A percentile compares a stretch with the other conserved stretches of the same genome.
Evolutionary conservation across 2,329 filamentous ascomycete species (phyloP).

Genomic region (Bimuria novae-zelandiae): DNA sequence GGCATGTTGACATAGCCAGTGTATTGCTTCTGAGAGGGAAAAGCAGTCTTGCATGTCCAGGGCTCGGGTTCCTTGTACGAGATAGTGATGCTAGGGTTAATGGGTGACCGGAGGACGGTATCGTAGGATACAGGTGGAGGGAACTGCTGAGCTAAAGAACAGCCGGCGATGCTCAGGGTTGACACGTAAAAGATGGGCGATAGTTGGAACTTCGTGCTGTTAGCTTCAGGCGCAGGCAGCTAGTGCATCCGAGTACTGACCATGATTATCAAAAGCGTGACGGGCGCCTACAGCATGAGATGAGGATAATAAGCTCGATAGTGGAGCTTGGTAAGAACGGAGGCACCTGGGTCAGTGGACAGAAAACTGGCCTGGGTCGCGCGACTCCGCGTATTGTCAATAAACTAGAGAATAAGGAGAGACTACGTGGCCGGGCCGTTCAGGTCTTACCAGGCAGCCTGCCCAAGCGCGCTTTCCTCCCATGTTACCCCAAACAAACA

Average conservation of each 20-base stretch:
- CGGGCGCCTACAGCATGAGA: slow-evolving; percentile 18
- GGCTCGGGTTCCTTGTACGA: slow-evolving; percentile 66
- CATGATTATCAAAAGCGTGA: slow-evolving; percentile 15
- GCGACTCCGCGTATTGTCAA: slow-evolving; percentile 6
- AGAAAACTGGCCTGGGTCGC: slow-evolving; percentile 1
- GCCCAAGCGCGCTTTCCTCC: not conserved
- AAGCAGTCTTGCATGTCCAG: slow-evolving; percentile 68
- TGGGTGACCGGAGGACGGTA: slow-evolving; percentile 64
- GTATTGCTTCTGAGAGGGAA: slow-evolving; percentile 69
- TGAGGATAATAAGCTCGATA: slow-evolving; percentile 17
- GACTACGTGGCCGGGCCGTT: not conserved
- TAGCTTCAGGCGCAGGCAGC: not conserved
- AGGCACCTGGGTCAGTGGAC: slow-evolving; percentile 6
- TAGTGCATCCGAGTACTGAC: slow-evolving; percentile 5
- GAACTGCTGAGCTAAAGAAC: slow-evolving; percentile 47
- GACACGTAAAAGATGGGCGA: slow-evolving; percentile 24
- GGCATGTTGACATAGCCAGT: slow-evolving; percentile 71
- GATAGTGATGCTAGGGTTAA: slow-evolving; percentile 67
- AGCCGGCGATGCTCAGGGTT: slow-evolving; percentile 14
- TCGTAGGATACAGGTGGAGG: slow-evolving; percentile 47
- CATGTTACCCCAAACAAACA: not conserved
- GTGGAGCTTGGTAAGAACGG: slow-evolving; percentile 13
- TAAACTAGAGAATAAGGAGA: not conserved
- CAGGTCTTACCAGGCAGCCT: not conserved
- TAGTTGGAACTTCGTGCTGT: slow-evolving; percentile 52